These are phyloP conservation scores for Blastomyces parvus DNA, from an alignment of 2,329 filamentous ascomycete genomes.

Conservation along the genomic window DNA sequence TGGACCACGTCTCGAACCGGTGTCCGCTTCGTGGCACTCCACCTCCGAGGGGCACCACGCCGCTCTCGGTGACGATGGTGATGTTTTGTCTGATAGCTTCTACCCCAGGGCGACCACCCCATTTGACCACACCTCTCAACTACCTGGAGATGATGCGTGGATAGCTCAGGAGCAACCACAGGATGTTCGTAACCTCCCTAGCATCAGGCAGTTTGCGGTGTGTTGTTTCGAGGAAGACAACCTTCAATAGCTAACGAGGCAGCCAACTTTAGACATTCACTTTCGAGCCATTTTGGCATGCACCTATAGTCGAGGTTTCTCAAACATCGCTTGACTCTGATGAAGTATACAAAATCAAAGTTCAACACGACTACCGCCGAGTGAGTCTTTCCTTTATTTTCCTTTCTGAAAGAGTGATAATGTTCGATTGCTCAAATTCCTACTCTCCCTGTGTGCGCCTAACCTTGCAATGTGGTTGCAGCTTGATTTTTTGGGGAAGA, in stretches of 20 bases:
- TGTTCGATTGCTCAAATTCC: not conserved
- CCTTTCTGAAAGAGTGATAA: not conserved
- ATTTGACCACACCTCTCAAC: not conserved
- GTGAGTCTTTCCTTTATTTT: not conserved
- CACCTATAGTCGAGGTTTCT: not conserved
- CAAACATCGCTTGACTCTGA: not conserved
- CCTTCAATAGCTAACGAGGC: not conserved
- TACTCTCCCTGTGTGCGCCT: not conserved
- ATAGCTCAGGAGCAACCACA: not conserved
- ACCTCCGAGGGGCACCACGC: conserved; percentile 1
- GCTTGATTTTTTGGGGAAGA: not conserved
- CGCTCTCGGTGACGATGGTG: not conserved
- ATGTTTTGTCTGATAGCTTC: not conserved
- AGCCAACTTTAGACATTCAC: not conserved
- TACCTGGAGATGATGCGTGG: not conserved
- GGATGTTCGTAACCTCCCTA: not conserved
- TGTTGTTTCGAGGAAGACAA: not conserved
- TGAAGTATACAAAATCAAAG: not conserved
- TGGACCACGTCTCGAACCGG: not conserved
- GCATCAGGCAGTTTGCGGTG: not conserved
- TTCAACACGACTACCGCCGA: not conserved
- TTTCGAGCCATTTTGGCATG: not conserved
- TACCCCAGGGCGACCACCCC: not conserved
- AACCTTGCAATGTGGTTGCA: not conserved
- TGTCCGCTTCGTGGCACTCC: not conserved